Conservation (phyloP, 1,139 yeast species). For the Lodderomyces pseudojiufengensis region DNA sequence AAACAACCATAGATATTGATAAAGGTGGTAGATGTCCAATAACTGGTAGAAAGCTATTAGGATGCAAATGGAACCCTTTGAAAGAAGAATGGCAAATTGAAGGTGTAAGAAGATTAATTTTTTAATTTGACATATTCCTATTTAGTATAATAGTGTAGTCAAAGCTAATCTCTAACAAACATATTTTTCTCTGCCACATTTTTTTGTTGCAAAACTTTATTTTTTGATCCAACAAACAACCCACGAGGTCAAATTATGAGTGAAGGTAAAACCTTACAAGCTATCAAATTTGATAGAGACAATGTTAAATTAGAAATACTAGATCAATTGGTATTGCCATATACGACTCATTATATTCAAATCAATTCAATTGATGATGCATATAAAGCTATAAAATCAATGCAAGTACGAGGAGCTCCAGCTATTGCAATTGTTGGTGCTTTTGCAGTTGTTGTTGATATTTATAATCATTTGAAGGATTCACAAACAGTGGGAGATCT, state of each 20-base stretch:
- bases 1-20: slow-evolving; percentile 19
- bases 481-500: slow-evolving; percentile 28
- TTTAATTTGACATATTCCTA: slow-evolving; percentile 23
- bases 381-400: slow-evolving; percentile 70
- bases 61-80: slow-evolving; percentile 63
- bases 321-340: slow-evolving; percentile 83
- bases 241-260: slow-evolving; percentile 4
- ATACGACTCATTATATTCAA: slow-evolving; percentile 63
- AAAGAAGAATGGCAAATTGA: slow-evolving; percentile 66
- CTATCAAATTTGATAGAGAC: slow-evolving; percentile 62
- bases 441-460: slow-evolving; percentile 75
- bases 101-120: slow-evolving; percentile 69
- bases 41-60: slow-evolving; percentile 68
- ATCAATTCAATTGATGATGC: slow-evolving; percentile 68
- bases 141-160: no score
- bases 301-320: slow-evolving; percentile 53
- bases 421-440: slow-evolving; percentile 97
- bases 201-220: no score
- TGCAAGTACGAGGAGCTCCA: slow-evolving; percentile 98
- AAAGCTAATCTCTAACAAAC: no score
- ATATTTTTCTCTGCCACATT: no score
- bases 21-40: slow-evolving; percentile 84
- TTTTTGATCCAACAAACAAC: neutral
- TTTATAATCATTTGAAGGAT: slow-evolving; percentile 20
- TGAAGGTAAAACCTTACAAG: slow-evolving; percentile 42